Conservation (phyloP, 192 early-diverging fungal species). For the Diversispora eburnea region DNA sequence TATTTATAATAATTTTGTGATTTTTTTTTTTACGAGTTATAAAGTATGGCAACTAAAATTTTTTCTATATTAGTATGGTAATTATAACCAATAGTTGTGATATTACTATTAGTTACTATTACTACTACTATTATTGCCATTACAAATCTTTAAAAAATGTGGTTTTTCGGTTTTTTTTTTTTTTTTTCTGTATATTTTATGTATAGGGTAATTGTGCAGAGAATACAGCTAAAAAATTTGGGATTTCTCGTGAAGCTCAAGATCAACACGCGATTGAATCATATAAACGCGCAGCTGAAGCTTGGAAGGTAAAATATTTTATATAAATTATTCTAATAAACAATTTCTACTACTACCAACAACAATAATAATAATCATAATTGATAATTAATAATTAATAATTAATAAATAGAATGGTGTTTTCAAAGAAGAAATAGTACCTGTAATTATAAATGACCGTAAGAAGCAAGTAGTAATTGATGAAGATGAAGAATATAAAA, state of each 20-base stretch:
- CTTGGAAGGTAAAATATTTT: slow-evolving; percentile 59
- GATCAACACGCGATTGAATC: slow-evolving; percentile 81
- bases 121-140: neutral
- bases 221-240: slow-evolving; percentile 83
- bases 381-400: neutral
- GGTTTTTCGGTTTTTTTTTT: neutral
- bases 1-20: slow-evolving; percentile 3
- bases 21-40: neutral
- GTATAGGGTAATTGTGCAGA: slow-evolving; percentile 70
- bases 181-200: slow-evolving; percentile 3
- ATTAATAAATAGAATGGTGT: slow-evolving; percentile 47
- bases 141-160: neutral
- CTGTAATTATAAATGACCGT: slow-evolving; percentile 77
- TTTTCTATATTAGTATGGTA: slow-evolving; percentile 18
- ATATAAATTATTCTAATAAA: neutral
- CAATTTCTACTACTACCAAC: neutral
- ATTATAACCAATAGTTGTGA: neutral
- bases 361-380: too few species aligned
- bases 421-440: slow-evolving; percentile 79
- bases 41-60: neutral
- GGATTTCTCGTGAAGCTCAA: slow-evolving; percentile 84
- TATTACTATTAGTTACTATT: too few species aligned
- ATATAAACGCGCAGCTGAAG: slow-evolving; percentile 85
- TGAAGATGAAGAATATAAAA: slow-evolving; percentile 93
- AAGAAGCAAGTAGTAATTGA: slow-evolving; percentile 76